Conservation (phyloP, 805 yeast species). For the Ogataea siamensis region DNA sequence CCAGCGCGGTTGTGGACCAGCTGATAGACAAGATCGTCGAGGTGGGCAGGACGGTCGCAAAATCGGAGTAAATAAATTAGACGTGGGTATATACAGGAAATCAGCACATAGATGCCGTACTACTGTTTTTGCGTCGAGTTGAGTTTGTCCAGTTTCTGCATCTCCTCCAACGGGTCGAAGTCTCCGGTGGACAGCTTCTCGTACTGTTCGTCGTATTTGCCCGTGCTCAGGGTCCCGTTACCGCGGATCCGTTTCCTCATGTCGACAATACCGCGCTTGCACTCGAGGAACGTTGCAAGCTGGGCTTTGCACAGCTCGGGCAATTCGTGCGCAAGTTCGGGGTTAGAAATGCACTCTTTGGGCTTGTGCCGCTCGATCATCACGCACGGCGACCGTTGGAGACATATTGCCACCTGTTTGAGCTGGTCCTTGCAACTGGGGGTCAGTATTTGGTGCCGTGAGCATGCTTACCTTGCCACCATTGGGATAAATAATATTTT, state of each 20-base stretch:
- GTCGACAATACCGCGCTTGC: constrained; percentile 88
- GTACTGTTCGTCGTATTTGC: constrained; percentile 85
- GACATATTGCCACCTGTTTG: constrained; percentile 91
- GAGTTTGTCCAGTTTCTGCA: constrained; percentile 63
- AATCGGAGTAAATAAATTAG: constrained; percentile 1
- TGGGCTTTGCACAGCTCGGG: constrained; percentile 89
- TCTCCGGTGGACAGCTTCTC: constrained; percentile 77
- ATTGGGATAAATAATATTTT: too few species aligned
- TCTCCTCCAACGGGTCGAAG: constrained; percentile 78
- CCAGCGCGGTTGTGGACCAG: constrained; percentile 43
- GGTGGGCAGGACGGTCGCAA: constrained; percentile 31
- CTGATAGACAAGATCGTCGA: constrained; percentile 39
- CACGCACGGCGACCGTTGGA: constrained; percentile 96
- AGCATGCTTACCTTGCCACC: constrained; percentile 51
- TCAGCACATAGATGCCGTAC: background rate
- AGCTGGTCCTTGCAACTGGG: constrained; percentile 88
- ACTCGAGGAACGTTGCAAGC: constrained; percentile 81
- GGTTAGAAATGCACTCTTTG: constrained; percentile 79
- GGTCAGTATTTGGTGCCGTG: constrained; percentile 6
- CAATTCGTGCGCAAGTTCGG: constrained; percentile 67
- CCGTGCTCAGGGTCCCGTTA: constrained; percentile 89
- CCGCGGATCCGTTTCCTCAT: constrained; percentile 91
- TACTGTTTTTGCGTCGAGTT: constrained; percentile 45
- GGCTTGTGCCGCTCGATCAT: constrained; percentile 87
- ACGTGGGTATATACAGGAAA: background rate